Evolutionary conservation across 78 protist genomes (phyloP).

Genomic region (Guillardia theta): DNA sequence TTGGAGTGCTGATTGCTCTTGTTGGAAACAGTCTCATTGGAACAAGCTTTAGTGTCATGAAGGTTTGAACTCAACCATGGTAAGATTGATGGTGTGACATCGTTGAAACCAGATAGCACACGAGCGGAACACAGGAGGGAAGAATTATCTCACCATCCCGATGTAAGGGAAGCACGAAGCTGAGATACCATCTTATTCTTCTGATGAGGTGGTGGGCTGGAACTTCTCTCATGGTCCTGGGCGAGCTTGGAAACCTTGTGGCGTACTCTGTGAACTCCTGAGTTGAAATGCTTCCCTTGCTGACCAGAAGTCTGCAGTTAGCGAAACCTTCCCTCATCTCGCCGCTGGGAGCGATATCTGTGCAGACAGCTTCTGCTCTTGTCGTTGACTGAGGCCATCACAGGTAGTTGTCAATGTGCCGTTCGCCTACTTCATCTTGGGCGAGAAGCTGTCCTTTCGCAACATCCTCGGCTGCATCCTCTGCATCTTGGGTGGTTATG

Average conservation of each 20-base stretch:
- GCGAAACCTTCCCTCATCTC: conserved; percentile 32
- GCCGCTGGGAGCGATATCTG: conserved; percentile 32
- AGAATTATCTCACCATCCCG: not conserved
- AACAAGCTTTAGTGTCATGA: not conserved
- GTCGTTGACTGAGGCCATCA: no score
- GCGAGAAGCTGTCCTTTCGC: not conserved
- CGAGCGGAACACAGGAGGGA: not conserved
- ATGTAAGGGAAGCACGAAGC: no score
- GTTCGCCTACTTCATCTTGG: not conserved
- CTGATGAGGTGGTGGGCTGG: conserved; percentile 32
- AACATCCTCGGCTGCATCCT: not conserved
- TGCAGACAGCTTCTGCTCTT: no score
- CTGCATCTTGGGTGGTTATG: conserved; percentile 25
- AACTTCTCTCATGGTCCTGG: not conserved
- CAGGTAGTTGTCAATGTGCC: conserved; percentile 27
- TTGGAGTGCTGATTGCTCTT: not conserved
- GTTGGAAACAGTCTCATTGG: conserved; percentile 14
- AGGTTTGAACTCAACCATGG: not conserved
- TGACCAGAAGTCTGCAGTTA: no score
- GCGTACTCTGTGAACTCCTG: no score
- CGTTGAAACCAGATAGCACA: not conserved
- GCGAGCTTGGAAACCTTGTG: conserved; percentile 35
- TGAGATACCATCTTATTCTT: no score
- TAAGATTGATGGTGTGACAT: not conserved
- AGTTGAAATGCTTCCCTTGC: no score